phyloP scores from a whole-genome alignment of 306 rosid genomes.

The Rosa chinensis region DNA sequence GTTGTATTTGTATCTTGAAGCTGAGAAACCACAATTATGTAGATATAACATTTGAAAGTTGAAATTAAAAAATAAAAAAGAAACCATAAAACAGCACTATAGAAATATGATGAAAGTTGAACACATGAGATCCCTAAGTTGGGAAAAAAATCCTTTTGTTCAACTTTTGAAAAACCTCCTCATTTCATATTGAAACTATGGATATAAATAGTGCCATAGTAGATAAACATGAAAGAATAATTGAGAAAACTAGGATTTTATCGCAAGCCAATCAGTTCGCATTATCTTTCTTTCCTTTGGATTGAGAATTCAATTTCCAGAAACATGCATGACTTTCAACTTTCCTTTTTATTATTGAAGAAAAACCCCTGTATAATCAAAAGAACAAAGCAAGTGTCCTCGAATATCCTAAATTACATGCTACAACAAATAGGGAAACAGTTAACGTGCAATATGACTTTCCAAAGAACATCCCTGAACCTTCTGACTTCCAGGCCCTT shows the following conservation, averaged over 20 bases:
- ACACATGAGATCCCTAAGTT: not conserved
- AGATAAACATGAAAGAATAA: not conserved
- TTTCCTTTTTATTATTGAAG: not conserved
- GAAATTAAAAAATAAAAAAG: not conserved
- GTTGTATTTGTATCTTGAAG: conserved; percentile 72
- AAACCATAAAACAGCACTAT: not conserved
- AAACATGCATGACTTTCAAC: not conserved
- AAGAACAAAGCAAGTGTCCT: not conserved
- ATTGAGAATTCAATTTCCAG: not conserved
- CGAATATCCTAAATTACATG: not conserved
- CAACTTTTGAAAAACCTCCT: not conserved
- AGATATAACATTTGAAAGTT: conserved; percentile 9
- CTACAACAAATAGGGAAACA: not conserved
- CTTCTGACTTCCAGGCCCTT: not conserved
- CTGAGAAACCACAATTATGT: conserved; percentile 42
- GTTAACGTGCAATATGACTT: not conserved
- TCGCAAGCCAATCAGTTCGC: not conserved
- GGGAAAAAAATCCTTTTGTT: not conserved
- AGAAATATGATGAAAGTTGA: not conserved
- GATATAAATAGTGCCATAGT: not conserved
- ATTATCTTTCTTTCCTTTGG: not conserved
- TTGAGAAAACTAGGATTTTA: not conserved
- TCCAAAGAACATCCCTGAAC: not conserved
- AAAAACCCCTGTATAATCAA: not conserved
- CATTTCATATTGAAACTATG: too few species aligned